Evolutionary conservation across 768 basidiomycete species (phyloP), one percentile per base, ranked within the genome.

Genomic region (Boletus sp.): DNA sequence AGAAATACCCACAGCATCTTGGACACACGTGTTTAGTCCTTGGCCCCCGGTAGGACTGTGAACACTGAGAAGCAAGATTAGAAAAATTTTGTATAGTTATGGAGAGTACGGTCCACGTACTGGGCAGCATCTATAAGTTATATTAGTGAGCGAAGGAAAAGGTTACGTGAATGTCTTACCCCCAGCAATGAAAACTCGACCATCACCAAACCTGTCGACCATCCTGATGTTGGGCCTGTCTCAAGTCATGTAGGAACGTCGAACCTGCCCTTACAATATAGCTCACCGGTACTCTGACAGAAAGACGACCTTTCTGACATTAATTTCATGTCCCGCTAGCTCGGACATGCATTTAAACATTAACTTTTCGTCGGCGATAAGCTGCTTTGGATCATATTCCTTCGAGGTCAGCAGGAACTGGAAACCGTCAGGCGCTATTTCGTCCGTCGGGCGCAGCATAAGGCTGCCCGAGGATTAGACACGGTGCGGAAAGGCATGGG

Each of bases 171-270:
- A 19, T 9, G 14, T 8, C 43, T 47, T 32, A 62, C 81, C 82
- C 60, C 81, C 81, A 27, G 66, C 74, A 15, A 82, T 46, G 54
- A 80, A 81, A 11, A 75, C 76, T n/a, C 77, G 69, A 2, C 78
- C 78, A 5, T 59, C 53, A 17, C 67, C 59, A 57, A 81, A 76
- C 21, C 62, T 70, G 40, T 79, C 59, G 0, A 74, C 75, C 77
- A 80, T 77, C 10, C 81, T 71, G 29, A 81, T 73, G 60, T 79
- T 80, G 1, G 79, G 73, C 29, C 80, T 76, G 47, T 43, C n/a
- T 21, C 25, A 8, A 30, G 54, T 51, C 13, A 55, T 58, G 29
- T 30, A 47, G 35, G 11, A 53, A 51, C 3, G 11, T 15, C 9
- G 34, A 21, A 64, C 6, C 7, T 25, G 6, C 44, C 7, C 0